phyloP scores from a whole-genome alignment of 805 yeast genomes.

The Lipomyces anomalus region DNA sequence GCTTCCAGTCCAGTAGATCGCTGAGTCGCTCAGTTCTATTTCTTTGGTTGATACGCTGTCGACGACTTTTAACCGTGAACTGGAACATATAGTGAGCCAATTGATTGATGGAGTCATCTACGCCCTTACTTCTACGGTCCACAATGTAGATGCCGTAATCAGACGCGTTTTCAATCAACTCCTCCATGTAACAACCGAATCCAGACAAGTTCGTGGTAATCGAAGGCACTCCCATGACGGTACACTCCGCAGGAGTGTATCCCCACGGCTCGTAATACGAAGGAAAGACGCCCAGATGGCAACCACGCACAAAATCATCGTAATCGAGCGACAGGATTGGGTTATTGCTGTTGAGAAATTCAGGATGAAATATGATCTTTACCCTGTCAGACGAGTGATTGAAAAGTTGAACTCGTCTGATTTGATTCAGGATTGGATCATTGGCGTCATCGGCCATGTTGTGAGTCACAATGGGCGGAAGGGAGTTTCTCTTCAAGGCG shows the following conservation, averaged over 20 bases:
- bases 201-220: slow-evolving; percentile 94
- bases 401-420: slow-evolving; percentile 85
- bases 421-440: slow-evolving; percentile 88
- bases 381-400: slow-evolving; percentile 87
- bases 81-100: slow-evolving; percentile 84
- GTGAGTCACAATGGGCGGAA: slow-evolving; percentile 96
- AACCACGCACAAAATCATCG: slow-evolving; percentile 96
- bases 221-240: slow-evolving; percentile 98
- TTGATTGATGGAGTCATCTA: slow-evolving; percentile 90
- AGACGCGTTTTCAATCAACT: slow-evolving; percentile 83
- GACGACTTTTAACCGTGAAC: slow-evolving; percentile 79
- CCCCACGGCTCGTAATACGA: slow-evolving; percentile 99
- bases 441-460: slow-evolving; percentile 88
- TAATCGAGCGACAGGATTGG: slow-evolving; percentile 90
- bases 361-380: slow-evolving; percentile 95
- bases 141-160: slow-evolving; percentile 97
- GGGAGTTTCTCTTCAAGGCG: slow-evolving; percentile 80
- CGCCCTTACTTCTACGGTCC: slow-evolving; percentile 85
- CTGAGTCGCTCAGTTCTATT: slow-evolving; percentile 92
- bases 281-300: slow-evolving; percentile 97
- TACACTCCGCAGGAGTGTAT: slow-evolving; percentile 97
- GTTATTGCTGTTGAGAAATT: slow-evolving; percentile 87
- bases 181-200: slow-evolving; percentile 98
- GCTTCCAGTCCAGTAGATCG: slow-evolving; percentile 92
- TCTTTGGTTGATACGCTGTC: slow-evolving; percentile 96